Evolutionary conservation across 2,329 filamentous ascomycete species (phyloP), one percentile per base, ranked within the genome.

Genomic region (Claviceps pazoutovae): DNA sequence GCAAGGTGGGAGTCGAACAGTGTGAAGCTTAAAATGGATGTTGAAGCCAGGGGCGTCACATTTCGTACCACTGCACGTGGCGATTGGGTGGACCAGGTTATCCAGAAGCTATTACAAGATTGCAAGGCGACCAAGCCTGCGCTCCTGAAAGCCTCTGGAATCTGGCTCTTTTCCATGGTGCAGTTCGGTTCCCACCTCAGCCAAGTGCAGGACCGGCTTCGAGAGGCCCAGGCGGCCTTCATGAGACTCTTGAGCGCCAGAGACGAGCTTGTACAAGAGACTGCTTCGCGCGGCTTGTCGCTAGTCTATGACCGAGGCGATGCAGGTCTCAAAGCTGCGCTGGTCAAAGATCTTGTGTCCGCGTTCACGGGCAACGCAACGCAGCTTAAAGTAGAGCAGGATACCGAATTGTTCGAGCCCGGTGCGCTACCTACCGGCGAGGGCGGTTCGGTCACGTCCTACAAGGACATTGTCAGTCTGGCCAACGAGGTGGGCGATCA

Each of bases 401-500:
- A 97, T 50, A 98, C 93, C 0, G 86, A 97, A 65, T 74, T 98
- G 0, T 97, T 97, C 59, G 91, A 97, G 54, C 85, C 87, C 1
- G 93, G 93, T 5, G 87, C 88, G 2, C 68, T 97, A 13, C 90
- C 90, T 0, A 97, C 90, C 0, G 88, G 90, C 3, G 88, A 95
- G 57, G 89, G 89, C 7, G 88, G 78, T 58, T 89, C 89, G 0
- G 80, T 97, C 51, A 96, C 88, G 0, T 97, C 91, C 0, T 98
- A 98, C 71, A 95, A 95, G 64, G 93, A 98, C 62, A 97, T 98
- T 58, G 86, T 98, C 66, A 93, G 78, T 58, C 74, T 98, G 47
- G 93, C 93, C n/a, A 88, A 91, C 44, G 93, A 98, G 68, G 90
- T 96, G 37, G 93, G 93, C 11, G 91, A 98, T 61, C 91, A 93